Evolutionary conservation across 2,329 filamentous ascomycete genomes (phyloP).

Genomic region (Cercospora zeae-maydis): DNA sequence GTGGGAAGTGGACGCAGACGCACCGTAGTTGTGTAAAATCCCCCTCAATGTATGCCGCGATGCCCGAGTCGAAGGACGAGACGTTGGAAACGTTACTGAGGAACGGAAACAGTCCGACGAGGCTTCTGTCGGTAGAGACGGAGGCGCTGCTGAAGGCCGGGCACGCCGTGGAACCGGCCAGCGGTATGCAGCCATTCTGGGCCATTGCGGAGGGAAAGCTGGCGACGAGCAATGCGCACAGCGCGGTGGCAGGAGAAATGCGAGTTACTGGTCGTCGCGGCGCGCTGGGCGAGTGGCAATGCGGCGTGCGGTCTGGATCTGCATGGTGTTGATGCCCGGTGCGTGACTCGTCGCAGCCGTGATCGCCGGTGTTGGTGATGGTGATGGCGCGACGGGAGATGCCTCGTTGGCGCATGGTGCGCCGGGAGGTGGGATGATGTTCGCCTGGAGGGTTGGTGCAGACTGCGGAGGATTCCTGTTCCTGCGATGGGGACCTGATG

Average conservation of each 20-base stretch:
- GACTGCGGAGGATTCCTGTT: too few species aligned
- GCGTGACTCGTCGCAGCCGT: constrained; percentile 11
- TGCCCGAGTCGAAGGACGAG: constrained; percentile 70
- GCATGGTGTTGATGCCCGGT: constrained; percentile 21
- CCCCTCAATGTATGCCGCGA: constrained; percentile 69
- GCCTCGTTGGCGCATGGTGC: constrained; percentile 12
- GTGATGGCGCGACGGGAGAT: too few species aligned
- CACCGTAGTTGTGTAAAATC: constrained; percentile 77
- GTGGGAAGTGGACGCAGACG: constrained; percentile 30
- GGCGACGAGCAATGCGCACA: constrained; percentile 29
- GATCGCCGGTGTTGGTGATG: constrained; percentile 10
- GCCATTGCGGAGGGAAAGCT: constrained; percentile 31
- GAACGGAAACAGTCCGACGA: constrained; percentile 70
- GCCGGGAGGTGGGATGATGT: neutral
- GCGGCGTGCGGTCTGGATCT: constrained; percentile 14
- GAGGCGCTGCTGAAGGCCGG: constrained; percentile 69
- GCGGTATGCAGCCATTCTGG: constrained; percentile 60
- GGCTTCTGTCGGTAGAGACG: constrained; percentile 59
- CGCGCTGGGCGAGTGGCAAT: constrained; percentile 6
- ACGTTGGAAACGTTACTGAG: constrained; percentile 74
- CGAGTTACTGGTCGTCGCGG: constrained; percentile 12
- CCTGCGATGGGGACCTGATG: too few species aligned
- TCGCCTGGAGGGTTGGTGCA: neutral
- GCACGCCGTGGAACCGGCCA: constrained; percentile 67
- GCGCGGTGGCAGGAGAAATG: constrained; percentile 16